These are phyloP conservation scores for Solanum hybrid DNA, from an alignment of 305 asterid genomes.

Conservation along the genomic window DNA sequence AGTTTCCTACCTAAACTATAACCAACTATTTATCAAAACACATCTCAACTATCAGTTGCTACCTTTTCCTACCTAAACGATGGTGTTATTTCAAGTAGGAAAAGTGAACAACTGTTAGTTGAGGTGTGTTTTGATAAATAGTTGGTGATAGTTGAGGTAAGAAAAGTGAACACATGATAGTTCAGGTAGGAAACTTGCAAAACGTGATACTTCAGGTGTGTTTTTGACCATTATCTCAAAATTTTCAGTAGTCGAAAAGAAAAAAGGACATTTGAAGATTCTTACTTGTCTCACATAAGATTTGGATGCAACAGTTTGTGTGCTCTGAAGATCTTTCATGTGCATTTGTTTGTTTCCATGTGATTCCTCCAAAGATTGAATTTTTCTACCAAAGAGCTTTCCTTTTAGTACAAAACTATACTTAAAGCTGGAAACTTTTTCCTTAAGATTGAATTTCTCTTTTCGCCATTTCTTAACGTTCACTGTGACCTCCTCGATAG, in stretches of 20 bases:
- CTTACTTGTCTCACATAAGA: slow-evolving; percentile 59
- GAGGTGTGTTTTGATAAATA: not conserved
- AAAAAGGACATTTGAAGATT: not conserved
- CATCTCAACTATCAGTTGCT: too few species aligned
- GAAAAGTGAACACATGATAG: not conserved
- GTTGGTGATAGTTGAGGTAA: not conserved
- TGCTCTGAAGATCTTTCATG: slow-evolving; percentile 17
- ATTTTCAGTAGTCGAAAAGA: not conserved
- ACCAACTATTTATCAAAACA: too few species aligned
- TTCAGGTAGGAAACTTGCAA: not conserved
- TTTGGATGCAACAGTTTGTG: slow-evolving; percentile 34
- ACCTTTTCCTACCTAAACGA: too few species aligned
- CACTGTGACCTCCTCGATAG: slow-evolving; percentile 38
- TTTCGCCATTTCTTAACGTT: slow-evolving; percentile 49
- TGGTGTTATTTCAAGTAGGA: too few species aligned
- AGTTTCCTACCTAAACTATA: too few species aligned
- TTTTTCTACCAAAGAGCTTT: slow-evolving; percentile 66
- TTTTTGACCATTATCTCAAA: not conserved
- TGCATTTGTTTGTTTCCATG: slow-evolving; percentile 18
- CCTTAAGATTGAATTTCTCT: slow-evolving; percentile 65
- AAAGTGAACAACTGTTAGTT: not conserved
- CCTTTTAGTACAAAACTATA: slow-evolving; percentile 67
- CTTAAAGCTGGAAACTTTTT: slow-evolving; percentile 74
- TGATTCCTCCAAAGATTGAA: slow-evolving; percentile 37
- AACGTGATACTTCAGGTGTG: not conserved